Percentiles rank a stretch among this genome's conserved stretches.
Evolutionary conservation across 345 rosid genomes (phyloP).

Genomic region (Syzygium oleosum): DNA sequence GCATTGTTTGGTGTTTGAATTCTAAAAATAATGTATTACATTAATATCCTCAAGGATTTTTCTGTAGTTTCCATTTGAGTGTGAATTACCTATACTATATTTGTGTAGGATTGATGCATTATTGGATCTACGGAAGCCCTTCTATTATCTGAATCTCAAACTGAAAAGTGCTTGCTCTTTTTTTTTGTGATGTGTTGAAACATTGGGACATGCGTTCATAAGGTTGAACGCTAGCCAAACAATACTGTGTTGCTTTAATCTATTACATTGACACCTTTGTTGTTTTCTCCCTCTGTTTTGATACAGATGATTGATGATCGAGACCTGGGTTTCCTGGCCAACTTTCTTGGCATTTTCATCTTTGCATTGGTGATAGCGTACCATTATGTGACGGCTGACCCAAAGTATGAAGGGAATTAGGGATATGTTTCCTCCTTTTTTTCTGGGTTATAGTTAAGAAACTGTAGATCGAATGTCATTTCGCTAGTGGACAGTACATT

Average conservation of each 20-base stretch:
- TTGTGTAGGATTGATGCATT: not conserved
- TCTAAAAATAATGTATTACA: not conserved
- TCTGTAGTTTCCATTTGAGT: not conserved
- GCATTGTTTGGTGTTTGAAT: not conserved
- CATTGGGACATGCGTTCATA: not conserved
- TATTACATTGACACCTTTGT: not conserved
- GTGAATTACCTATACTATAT: not conserved
- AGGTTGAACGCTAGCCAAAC: not conserved
- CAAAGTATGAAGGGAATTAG: conserved; percentile 53
- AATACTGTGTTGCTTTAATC: not conserved
- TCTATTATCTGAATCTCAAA: not conserved
- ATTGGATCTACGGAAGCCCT: not conserved
- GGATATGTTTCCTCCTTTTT: not conserved
- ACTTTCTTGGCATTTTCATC: conserved; percentile 71
- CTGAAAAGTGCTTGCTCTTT: not conserved
- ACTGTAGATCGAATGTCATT: not conserved
- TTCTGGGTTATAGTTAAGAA: not conserved
- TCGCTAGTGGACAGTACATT: not conserved
- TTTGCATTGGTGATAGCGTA: conserved; percentile 72
- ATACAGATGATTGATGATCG: conserved; percentile 77
- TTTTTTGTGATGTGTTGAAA: not conserved
- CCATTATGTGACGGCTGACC: conserved; percentile 77
- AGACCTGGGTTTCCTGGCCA: conserved; percentile 64
- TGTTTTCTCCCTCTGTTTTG: not conserved
- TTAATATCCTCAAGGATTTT: not conserved